Percentiles rank a stretch among this genome's conserved stretches.
phyloP scores from a whole-genome alignment of 345 rosid genomes.

The Eutrema heterophyllum region DNA sequence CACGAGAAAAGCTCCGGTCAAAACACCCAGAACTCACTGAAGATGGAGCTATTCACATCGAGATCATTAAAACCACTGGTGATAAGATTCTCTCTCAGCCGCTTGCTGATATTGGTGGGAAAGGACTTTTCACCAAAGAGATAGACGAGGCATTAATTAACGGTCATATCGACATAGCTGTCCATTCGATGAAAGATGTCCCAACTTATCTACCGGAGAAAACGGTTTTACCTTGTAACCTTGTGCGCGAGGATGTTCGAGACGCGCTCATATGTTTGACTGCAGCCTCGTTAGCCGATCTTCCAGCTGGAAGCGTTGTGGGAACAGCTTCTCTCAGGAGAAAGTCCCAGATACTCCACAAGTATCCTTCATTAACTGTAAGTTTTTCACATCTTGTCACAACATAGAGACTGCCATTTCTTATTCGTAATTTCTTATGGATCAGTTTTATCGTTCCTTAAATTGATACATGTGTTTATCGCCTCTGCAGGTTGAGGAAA shows the following conservation, averaged over 20 bases:
- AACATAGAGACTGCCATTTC: not conserved
- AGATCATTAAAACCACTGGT: slow-evolving; percentile 92
- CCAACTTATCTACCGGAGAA: slow-evolving; percentile 90
- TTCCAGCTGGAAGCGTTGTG: slow-evolving; percentile 78
- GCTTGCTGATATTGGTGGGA: slow-evolving; percentile 98
- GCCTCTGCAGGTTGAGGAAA: slow-evolving; percentile 66
- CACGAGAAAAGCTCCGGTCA: slow-evolving; percentile 71
- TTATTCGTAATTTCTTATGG: not conserved
- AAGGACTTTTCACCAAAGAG: slow-evolving; percentile 94
- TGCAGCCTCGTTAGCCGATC: slow-evolving; percentile 66
- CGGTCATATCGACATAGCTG: slow-evolving; percentile 92
- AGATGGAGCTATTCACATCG: slow-evolving; percentile 89
- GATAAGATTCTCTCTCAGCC: slow-evolving; percentile 89
- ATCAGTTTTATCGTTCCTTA: not conserved
- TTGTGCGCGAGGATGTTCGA: slow-evolving; percentile 90
- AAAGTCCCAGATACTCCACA: slow-evolving; percentile 88
- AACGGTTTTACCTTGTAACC: slow-evolving; percentile 83
- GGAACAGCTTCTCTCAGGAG: slow-evolving; percentile 98
- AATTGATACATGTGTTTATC: not conserved
- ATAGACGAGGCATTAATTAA: slow-evolving; percentile 87
- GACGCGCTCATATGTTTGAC: slow-evolving; percentile 81
- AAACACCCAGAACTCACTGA: slow-evolving; percentile 67
- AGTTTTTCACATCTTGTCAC: slow-evolving; percentile 20
- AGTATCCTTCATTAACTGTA: slow-evolving; percentile 76
- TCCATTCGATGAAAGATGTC: slow-evolving; percentile 98